Evolutionary conservation across 1,284 basidiomycete species (phyloP).

Genomic region (Irpex sp.): DNA sequence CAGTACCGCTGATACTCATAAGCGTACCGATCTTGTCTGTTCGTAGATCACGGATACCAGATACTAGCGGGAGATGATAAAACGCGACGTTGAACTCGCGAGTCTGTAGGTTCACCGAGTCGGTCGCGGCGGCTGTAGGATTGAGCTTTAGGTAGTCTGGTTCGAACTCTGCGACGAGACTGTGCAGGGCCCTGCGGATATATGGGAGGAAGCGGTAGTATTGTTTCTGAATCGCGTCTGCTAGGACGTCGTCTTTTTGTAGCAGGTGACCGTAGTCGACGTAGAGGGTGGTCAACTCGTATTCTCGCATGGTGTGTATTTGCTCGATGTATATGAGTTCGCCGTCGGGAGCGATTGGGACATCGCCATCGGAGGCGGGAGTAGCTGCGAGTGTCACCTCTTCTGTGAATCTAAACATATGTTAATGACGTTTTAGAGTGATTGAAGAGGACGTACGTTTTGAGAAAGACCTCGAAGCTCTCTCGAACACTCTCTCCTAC

Average conservation of each 20-base stretch:
- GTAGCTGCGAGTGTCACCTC: slow-evolving; percentile 70
- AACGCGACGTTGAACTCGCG: slow-evolving; percentile 96
- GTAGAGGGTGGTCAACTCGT: slow-evolving; percentile 91
- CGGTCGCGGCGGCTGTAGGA: slow-evolving; percentile 67
- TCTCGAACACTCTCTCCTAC: slow-evolving; percentile 92
- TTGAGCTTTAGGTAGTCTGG: slow-evolving; percentile 94
- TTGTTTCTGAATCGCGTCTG: slow-evolving; percentile 87
- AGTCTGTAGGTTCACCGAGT: slow-evolving; percentile 82
- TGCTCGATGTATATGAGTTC: slow-evolving; percentile 85
- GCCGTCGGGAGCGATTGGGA: slow-evolving; percentile 50
- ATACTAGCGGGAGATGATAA: slow-evolving; percentile 89
- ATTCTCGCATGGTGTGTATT: slow-evolving; percentile 90
- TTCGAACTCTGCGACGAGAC: slow-evolving; percentile 83
- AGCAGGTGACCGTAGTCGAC: slow-evolving; percentile 93
- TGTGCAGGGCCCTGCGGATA: slow-evolving; percentile 85
- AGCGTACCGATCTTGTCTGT: slow-evolving; percentile 92
- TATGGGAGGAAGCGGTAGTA: slow-evolving; percentile 98
- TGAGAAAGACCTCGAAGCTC: slow-evolving; percentile 86
- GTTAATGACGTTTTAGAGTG: neutral
- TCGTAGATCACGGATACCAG: slow-evolving; percentile 89
- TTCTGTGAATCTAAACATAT: slow-evolving; percentile 68
- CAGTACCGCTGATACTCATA: slow-evolving; percentile 92
- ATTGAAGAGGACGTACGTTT: slow-evolving; percentile 58
- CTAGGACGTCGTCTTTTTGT: slow-evolving; percentile 86
- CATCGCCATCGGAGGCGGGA: slow-evolving; percentile 62